These are phyloP conservation scores for Isabelozyma heimii DNA, from an alignment of 805 yeast genomes.

Conservation along the genomic window DNA sequence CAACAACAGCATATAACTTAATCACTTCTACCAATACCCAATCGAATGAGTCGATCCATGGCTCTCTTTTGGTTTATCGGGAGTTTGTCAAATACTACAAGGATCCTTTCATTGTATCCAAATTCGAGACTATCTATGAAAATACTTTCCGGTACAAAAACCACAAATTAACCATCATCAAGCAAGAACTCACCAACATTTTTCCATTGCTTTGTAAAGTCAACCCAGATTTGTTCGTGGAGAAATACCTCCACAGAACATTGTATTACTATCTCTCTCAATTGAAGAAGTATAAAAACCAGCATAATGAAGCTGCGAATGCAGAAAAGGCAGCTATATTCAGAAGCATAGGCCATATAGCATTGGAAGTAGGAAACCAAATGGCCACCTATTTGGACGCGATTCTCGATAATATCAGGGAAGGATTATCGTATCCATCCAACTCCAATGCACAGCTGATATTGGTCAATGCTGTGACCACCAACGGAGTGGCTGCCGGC, in stretches of 20 bases:
- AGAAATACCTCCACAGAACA: slow-evolving; percentile 76
- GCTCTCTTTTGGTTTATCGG: slow-evolving; percentile 76
- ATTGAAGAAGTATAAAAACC: slow-evolving; percentile 60
- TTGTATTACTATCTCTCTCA: slow-evolving; percentile 75
- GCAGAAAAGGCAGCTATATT: slow-evolving; percentile 73
- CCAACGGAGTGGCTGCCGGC: slow-evolving; percentile 8
- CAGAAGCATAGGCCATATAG: slow-evolving; percentile 79
- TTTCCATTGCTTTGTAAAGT: slow-evolving; percentile 81
- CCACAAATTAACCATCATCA: slow-evolving; percentile 68
- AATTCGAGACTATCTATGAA: slow-evolving; percentile 75
- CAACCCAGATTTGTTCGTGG: slow-evolving; percentile 71
- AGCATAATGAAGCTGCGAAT: slow-evolving; percentile 34
- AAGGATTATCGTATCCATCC: slow-evolving; percentile 54
- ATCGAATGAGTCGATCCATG: slow-evolving; percentile 74
- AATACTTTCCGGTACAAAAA: slow-evolving; percentile 72
- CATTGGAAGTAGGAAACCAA: slow-evolving; percentile 74
- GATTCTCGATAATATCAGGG: slow-evolving; percentile 78
- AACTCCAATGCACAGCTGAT: slow-evolving; percentile 38
- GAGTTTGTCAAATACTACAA: slow-evolving; percentile 68
- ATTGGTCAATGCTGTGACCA: slow-evolving; percentile 37
- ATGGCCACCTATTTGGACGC: slow-evolving; percentile 87
- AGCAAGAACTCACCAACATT: slow-evolving; percentile 81
- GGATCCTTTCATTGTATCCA: slow-evolving; percentile 68
- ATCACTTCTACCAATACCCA: slow-evolving; percentile 18
- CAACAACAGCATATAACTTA: slow-evolving; percentile 15